Conservation (phyloP, 2,329 filamentous ascomycete genomes). For the Pyricularia sp. region DNA sequence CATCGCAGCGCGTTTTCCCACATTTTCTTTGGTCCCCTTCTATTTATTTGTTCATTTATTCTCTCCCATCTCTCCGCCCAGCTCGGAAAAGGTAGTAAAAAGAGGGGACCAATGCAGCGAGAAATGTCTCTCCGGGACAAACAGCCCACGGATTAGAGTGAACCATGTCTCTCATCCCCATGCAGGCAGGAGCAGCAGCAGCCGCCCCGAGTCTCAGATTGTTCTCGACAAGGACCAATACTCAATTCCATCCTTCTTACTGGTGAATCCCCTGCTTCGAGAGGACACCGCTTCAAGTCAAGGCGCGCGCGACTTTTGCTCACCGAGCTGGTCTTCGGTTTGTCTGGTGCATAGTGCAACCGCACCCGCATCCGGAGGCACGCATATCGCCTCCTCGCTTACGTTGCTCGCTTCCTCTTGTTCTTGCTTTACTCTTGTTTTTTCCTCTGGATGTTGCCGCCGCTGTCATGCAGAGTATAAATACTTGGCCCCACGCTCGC, state of each 20-base stretch:
- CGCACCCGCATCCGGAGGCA: not conserved
- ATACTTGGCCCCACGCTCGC: slow-evolving; percentile 13
- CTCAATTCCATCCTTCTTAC: not conserved
- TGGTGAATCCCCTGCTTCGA: not conserved
- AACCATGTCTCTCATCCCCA: not conserved
- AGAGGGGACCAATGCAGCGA: not conserved
- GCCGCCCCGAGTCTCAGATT: not conserved
- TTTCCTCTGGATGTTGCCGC: slow-evolving; percentile 7
- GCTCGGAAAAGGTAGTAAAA: not conserved
- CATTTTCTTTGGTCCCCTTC: not conserved
- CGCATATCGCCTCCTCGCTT: not conserved
- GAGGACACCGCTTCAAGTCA: not conserved
- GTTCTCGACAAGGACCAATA: not conserved
- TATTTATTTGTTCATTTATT: not conserved
- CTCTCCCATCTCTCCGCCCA: not conserved
- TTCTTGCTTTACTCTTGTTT: not conserved
- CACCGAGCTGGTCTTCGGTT: not conserved
- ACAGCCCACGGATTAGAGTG: not conserved
- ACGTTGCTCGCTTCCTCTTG: not conserved
- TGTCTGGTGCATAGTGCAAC: slow-evolving; percentile 4
- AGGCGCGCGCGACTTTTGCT: not conserved
- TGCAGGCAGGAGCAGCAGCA: not conserved
- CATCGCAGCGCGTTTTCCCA: not conserved
- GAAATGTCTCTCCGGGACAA: not conserved
- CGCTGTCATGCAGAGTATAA: slow-evolving; percentile 10